These are phyloP conservation scores for Nakazawaea ernobii DNA, from an alignment of 805 yeast genomes.

Conservation along the genomic window DNA sequence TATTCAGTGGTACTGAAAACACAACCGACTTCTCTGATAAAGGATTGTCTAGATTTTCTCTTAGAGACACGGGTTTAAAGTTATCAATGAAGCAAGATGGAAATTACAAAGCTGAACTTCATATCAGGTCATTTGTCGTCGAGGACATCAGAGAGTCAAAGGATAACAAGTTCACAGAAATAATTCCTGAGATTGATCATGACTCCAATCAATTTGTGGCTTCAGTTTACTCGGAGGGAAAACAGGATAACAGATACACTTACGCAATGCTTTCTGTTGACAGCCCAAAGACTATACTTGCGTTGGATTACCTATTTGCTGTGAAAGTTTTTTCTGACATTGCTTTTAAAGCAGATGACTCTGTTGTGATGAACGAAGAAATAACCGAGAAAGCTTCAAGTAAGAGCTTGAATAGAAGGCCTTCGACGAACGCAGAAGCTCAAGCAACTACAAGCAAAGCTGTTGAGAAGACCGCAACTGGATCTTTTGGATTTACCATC, in stretches of 20 bases:
- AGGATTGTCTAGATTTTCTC: conserved; percentile 49
- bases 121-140: conserved; percentile 68
- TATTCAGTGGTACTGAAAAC: conserved; percentile 47
- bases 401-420: background rate
- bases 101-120: conserved; percentile 53
- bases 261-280: conserved; percentile 62
- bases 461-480: conserved; percentile 14
- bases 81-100: conserved; percentile 49
- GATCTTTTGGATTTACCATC: conserved; percentile 44
- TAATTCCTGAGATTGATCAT: conserved; percentile 65
- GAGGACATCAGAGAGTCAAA: conserved; percentile 62
- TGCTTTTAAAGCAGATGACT: conserved; percentile 29
- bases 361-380: background rate
- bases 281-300: conserved; percentile 74
- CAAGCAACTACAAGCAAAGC: conserved; percentile 1
- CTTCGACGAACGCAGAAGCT: background rate
- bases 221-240: conserved; percentile 38
- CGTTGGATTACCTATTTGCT: conserved; percentile 81
- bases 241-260: conserved; percentile 31
- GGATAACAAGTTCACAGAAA: conserved; percentile 69
- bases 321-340: conserved; percentile 57
- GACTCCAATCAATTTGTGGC: conserved; percentile 70
- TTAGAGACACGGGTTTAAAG: conserved; percentile 50
- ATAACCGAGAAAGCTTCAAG: background rate
- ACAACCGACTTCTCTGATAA: conserved; percentile 29